Evolutionary conservation across 345 rosid genomes (phyloP).

Genomic region (Bruguiera sexangula): DNA sequence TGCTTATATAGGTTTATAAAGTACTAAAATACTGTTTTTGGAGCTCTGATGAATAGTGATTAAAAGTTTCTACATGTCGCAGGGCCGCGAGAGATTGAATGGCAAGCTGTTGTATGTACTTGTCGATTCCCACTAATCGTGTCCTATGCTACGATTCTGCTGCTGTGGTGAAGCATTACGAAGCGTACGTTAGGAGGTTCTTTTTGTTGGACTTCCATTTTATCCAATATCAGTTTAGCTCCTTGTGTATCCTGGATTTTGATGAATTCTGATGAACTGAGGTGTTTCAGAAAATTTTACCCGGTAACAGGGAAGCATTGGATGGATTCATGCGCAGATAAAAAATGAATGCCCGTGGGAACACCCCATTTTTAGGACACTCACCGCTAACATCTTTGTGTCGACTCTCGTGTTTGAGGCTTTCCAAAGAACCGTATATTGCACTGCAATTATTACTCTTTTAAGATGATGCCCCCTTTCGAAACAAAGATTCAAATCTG

Average conservation of each 20-base stretch:
- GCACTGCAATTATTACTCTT: no score
- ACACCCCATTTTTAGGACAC: neutral
- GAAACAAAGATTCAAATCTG: no score
- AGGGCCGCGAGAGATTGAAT: conserved; percentile 52
- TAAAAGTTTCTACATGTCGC: conserved; percentile 7
- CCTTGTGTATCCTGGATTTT: conserved; percentile 3
- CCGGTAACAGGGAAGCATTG: conserved; percentile 17
- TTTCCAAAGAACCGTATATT: neutral
- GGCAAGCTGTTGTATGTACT: conserved; percentile 23
- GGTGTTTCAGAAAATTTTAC: conserved; percentile 16
- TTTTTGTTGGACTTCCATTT: conserved; percentile 3
- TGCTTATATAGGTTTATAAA: no score
- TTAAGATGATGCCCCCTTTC: no score
- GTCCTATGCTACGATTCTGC: neutral
- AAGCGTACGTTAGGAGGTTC: conserved; percentile 19
- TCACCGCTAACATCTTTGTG: neutral
- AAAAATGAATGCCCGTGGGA: conserved; percentile 15
- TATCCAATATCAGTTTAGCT: neutral
- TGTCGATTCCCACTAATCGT: conserved; percentile 14
- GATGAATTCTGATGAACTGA: conserved; percentile 19
- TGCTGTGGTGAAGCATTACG: conserved; percentile 9
- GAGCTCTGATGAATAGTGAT: neutral
- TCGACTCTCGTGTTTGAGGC: neutral
- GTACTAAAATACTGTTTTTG: neutral
- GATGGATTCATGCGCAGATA: conserved; percentile 5